Percentiles rank a stretch among this genome's conserved stretches.
Conservation (phyloP, 306 rosid species). For the Astragalus glycyphyllos region DNA sequence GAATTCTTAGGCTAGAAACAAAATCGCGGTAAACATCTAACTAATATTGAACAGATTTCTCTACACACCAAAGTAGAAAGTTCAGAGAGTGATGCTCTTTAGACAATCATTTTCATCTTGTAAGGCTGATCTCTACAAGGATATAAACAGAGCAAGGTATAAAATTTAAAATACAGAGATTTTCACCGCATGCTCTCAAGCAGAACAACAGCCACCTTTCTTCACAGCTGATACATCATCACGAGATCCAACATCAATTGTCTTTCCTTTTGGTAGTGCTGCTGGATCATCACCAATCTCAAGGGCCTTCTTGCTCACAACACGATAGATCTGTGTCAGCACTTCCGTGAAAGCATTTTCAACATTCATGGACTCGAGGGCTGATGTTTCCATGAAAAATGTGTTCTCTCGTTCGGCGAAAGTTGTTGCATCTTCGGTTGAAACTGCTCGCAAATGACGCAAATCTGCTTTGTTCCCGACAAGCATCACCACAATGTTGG, state of each 20-base stretch:
- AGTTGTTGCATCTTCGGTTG: conserved; percentile 62
- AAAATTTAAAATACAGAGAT: conserved; percentile 24
- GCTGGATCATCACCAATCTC: conserved; percentile 82
- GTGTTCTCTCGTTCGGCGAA: conserved; percentile 70
- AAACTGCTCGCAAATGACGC: conserved; percentile 74
- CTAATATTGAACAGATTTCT: conserved; percentile 44
- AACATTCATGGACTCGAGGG: conserved; percentile 77
- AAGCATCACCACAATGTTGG: conserved; percentile 78
- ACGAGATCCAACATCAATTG: conserved; percentile 63
- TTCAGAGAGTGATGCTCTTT: conserved; percentile 41
- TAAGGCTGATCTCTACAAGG: conserved; percentile 46
- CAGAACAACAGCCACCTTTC: conserved; percentile 71
- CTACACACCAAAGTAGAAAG: conserved; percentile 41
- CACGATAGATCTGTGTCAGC: conserved; percentile 64
- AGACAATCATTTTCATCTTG: conserved; percentile 42
- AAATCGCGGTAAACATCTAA: conserved; percentile 9
- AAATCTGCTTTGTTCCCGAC: conserved; percentile 84
- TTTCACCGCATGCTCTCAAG: conserved; percentile 45
- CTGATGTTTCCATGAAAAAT: conserved; percentile 84
- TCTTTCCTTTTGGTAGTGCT: conserved; percentile 73
- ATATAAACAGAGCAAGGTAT: conserved; percentile 46
- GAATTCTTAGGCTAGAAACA: background rate
- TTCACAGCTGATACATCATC: conserved; percentile 83
- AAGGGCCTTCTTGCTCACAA: conserved; percentile 75
- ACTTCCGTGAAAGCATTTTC: conserved; percentile 80